phyloP scores from a whole-genome alignment of 352 stramenopile species.

The Aphanomyces astaci region DNA sequence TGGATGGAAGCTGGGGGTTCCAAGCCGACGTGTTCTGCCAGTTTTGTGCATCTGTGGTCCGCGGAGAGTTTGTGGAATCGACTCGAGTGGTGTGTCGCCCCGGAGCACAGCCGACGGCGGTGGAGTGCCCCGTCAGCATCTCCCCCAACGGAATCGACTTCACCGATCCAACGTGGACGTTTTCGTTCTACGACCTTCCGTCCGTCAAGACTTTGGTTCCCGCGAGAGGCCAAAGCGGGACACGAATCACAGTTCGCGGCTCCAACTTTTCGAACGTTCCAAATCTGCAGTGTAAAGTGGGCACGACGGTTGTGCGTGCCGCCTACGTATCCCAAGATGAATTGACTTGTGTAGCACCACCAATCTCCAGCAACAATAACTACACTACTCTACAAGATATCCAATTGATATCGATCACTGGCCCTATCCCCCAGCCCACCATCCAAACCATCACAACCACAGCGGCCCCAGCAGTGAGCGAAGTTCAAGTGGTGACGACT shows the following conservation, averaged over 20 bases:
- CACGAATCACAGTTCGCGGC: slow-evolving; percentile 26
- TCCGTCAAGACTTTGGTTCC: slow-evolving; percentile 6
- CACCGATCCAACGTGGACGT: slow-evolving; percentile 29
- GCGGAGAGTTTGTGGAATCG: slow-evolving; percentile 4
- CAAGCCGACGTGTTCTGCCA: slow-evolving; percentile 29
- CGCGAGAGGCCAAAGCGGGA: slow-evolving; percentile 10
- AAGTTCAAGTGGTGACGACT: slow-evolving; percentile 42
- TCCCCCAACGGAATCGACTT: slow-evolving; percentile 43
- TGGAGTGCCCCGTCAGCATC: slow-evolving; percentile 30
- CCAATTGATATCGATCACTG: slow-evolving; percentile 31
- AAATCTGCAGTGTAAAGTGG: slow-evolving; percentile 34
- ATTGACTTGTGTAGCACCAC: slow-evolving; percentile 31
- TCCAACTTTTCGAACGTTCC: slow-evolving; percentile 25
- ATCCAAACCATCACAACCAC: slow-evolving; percentile 12
- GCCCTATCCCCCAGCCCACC: not conserved
- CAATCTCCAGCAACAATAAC: no score
- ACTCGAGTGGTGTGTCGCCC: slow-evolving; percentile 24
- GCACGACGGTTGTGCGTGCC: slow-evolving; percentile 24
- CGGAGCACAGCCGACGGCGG: slow-evolving; percentile 10
- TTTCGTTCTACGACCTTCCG: slow-evolving; percentile 18
- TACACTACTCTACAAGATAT: slow-evolving; percentile 28
- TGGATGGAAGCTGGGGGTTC: slow-evolving; percentile 23
- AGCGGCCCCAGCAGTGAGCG: slow-evolving; percentile 27
- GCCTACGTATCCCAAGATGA: slow-evolving; percentile 25
- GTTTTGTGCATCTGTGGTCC: slow-evolving; percentile 31